A percentile compares a stretch with the other conserved stretches of the same genome.
Conservation (phyloP, 2,329 filamentous ascomycete species). For the Mycosphaerelloides madeirae region DNA sequence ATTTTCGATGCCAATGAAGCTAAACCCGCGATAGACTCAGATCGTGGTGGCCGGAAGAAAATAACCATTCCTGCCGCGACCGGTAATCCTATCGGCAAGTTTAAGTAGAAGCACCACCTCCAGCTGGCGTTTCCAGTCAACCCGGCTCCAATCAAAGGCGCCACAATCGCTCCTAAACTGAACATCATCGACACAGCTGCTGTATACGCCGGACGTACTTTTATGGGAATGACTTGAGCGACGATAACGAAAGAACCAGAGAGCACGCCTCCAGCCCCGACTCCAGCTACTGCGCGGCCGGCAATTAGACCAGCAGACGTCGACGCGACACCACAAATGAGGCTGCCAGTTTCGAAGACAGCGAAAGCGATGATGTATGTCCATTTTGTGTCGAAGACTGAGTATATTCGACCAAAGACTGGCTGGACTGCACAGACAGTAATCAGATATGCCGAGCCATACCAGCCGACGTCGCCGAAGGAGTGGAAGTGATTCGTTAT, state of each 20-base stretch:
- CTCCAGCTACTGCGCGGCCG: constrained; percentile 48
- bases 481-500: constrained; percentile 21
- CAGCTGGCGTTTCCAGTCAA: too few species aligned
- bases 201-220: constrained; percentile 46
- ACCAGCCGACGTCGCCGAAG: constrained; percentile 45
- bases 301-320: constrained; percentile 48
- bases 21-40: neutral
- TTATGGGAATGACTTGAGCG: constrained; percentile 41
- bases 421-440: constrained; percentile 35
- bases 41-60: neutral
- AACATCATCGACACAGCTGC: constrained; percentile 48
- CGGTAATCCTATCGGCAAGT: constrained; percentile 47
- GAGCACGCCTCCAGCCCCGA: constrained; percentile 50
- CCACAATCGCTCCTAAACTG: constrained; percentile 45
- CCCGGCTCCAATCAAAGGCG: constrained; percentile 41
- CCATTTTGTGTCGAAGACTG: constrained; percentile 45
- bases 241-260: constrained; percentile 47
- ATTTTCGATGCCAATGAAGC: neutral
- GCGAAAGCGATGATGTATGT: constrained; percentile 42
- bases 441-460: constrained; percentile 42
- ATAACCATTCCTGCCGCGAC: neutral
- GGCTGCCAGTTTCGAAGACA: constrained; percentile 51
- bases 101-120: constrained; percentile 42
- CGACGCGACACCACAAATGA: constrained; percentile 49
- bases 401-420: constrained; percentile 46